Conservation (phyloP, 192 early-diverging fungal species). For the Coemansia brasiliensis region DNA sequence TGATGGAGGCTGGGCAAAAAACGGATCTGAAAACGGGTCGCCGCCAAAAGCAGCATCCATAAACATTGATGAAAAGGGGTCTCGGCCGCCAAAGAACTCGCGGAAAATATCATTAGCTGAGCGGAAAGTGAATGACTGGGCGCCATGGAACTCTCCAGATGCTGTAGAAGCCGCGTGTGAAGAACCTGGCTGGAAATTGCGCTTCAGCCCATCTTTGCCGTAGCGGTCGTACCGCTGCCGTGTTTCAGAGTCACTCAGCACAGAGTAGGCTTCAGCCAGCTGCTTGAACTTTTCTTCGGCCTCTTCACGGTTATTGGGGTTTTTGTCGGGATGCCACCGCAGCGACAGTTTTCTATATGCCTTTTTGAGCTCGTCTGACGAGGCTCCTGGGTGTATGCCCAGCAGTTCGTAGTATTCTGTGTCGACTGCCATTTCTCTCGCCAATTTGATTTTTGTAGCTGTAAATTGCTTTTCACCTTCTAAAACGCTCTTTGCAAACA, state of each 20-base stretch:
- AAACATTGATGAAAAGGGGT: slow-evolving; percentile 50
- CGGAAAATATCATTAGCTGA: slow-evolving; percentile 49
- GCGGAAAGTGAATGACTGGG: slow-evolving; percentile 29
- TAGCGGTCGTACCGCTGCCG: slow-evolving; percentile 46
- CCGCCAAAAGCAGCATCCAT: slow-evolving; percentile 31
- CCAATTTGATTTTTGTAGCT: not conserved
- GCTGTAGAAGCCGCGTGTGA: slow-evolving; percentile 12
- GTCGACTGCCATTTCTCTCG: slow-evolving; percentile 30
- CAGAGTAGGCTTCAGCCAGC: slow-evolving; percentile 53
- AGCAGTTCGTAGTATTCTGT: slow-evolving; percentile 69
- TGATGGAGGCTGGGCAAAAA: slow-evolving; percentile 26
- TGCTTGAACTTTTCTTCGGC: slow-evolving; percentile 55
- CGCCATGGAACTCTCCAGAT: slow-evolving; percentile 1
- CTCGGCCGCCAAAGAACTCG: slow-evolving; percentile 50
- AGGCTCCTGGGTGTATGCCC: slow-evolving; percentile 60
- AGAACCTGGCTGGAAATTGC: slow-evolving; percentile 31
- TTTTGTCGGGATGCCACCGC: slow-evolving; percentile 74
- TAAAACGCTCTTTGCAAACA: too few relatives aligned
- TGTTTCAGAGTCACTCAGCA: slow-evolving; percentile 44
- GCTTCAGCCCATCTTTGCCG: slow-evolving; percentile 46
- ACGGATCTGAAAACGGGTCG: slow-evolving; percentile 39
- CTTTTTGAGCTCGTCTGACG: slow-evolving; percentile 70
- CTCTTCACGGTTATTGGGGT: slow-evolving; percentile 38
- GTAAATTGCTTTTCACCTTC: not conserved
- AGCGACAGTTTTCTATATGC: slow-evolving; percentile 71